phyloP scores from a whole-genome alignment of 129 eudicot genomes.

The Artemisia annua region DNA sequence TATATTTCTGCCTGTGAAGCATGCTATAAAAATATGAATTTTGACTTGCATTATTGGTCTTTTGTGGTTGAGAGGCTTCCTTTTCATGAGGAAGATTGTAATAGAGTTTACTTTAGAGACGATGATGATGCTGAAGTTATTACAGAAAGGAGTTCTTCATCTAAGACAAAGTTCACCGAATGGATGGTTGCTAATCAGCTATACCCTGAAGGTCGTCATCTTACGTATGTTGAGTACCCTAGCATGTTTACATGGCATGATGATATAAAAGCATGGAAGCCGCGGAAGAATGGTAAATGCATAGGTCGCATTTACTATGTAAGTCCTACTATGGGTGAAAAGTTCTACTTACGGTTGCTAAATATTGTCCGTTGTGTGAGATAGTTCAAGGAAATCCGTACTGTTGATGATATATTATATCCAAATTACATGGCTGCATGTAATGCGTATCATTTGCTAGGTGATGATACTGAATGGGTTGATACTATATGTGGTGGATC shows the following conservation, averaged over 20 bases:
- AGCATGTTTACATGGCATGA: not conserved
- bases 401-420: not conserved
- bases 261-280: not conserved
- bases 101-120: not conserved
- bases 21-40: slow-evolving; percentile 4
- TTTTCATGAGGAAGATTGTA: not conserved
- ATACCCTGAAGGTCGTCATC: not conserved
- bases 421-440: not conserved
- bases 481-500: not conserved
- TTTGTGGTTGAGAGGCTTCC: not conserved
- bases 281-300: not conserved
- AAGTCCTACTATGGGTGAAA: not conserved
- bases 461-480: not conserved
- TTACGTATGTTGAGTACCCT: not conserved
- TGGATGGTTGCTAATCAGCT: not conserved
- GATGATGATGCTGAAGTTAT: not conserved
- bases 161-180: not conserved
- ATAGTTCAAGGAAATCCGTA: not conserved
- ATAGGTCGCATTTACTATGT: not conserved
- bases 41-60: not conserved
- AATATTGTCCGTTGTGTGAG: not conserved
- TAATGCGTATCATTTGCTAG: not conserved
- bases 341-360: not conserved
- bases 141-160: not conserved
- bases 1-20: not conserved